Evolutionary conservation across 441 rosid species (phyloP).

Genomic region (Gossypium davidsonii): DNA sequence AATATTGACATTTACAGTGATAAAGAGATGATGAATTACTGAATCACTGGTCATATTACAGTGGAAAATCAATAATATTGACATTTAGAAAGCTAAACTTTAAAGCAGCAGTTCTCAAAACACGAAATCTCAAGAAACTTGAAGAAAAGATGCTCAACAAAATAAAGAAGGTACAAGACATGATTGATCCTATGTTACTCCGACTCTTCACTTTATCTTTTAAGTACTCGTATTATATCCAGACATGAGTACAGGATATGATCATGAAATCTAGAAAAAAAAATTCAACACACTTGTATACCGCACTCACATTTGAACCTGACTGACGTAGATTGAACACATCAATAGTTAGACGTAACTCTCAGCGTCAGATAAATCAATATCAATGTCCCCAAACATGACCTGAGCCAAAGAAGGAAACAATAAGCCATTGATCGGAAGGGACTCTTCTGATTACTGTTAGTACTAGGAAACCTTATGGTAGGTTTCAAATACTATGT

Average conservation of each 20-base stretch:
- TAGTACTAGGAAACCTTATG: background rate
- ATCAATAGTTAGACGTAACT: constrained; percentile 56
- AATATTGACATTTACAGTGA: too few species aligned
- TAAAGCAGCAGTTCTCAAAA: background rate
- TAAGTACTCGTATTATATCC: background rate
- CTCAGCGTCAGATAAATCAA: constrained; percentile 78
- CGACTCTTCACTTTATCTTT: too few species aligned
- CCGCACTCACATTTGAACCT: background rate
- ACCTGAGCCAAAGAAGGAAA: constrained; percentile 41
- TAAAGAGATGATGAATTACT: background rate
- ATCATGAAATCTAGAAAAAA: background rate
- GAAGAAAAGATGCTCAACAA: constrained; percentile 13
- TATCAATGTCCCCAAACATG: constrained; percentile 81
- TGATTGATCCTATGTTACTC: constrained; percentile 14
- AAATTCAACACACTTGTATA: background rate
- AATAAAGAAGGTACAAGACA: constrained; percentile 20
- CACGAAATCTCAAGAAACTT: background rate
- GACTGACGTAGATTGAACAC: constrained; percentile 17
- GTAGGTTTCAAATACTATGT: background rate
- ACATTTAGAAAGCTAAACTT: constrained; percentile 8
- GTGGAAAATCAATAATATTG: background rate
- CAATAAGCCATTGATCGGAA: background rate
- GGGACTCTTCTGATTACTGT: background rate
- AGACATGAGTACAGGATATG: constrained; percentile 4
- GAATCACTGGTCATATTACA: background rate